Evolutionary conservation across 2,329 filamentous ascomycete genomes (phyloP), one percentile per base, ranked within the genome.

Genomic region (Xylariaceae sp.): DNA sequence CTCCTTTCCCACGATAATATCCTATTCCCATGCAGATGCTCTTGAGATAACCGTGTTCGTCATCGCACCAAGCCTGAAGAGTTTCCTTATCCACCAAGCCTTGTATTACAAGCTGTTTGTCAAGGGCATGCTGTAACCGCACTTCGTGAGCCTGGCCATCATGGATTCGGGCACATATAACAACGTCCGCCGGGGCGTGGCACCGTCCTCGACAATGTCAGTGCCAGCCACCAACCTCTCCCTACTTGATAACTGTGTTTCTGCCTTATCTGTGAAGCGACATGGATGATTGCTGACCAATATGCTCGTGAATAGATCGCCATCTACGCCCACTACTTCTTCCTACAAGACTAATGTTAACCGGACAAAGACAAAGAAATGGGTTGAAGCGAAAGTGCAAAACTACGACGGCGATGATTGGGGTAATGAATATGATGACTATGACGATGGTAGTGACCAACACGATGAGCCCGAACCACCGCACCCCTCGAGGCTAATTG

Each of bases 371-470:
- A 97, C 92, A 50, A 89, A 87, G 74, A 96, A 96, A 82, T 97
- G 93, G 93, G 88, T 93, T 30, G 88, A 96, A 66, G 93, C 93
- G 29, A 93, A 92, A 72, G 81, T 85, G 53, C 86, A 89, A 64
- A 89, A 85, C 68, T 97, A 97, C 68, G 92, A 93, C 66, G 93
- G 92, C 59, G 92, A 95, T 65, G 93, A 96, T 67, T 97, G 93
- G 92, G 93, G 91, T 29, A 88, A 80, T 50, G 85, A 87, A 29
- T 83, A 86, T 7, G 81, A 84, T 53, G 81, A 84, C n/a, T 82
- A 86, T 26, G 79, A 79, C 3, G 75, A 85, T 46, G 81, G 85
- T 15, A 77, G 80, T 48, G 81, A 83, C 33, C 79, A 81, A 29
- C 64, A 69, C 6, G 73, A 77, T 35, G 70, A 74, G 27, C 70